Conservation (phyloP, 352 stramenopile genomes). For the Blastocystis sp. region DNA sequence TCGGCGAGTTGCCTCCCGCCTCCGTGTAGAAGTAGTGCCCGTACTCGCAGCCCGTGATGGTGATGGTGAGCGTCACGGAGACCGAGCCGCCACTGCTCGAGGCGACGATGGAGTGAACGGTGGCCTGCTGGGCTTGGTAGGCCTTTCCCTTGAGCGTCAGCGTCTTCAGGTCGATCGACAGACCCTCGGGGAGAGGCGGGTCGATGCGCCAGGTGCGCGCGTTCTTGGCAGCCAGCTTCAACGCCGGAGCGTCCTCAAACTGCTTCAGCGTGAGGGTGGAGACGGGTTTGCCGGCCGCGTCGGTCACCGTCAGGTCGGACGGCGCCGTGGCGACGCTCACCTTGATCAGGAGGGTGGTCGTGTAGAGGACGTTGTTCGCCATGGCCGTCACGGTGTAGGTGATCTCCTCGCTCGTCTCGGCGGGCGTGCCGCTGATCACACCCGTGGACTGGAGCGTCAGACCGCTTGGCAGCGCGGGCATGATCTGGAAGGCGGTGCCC, state of each 20-base stretch:
- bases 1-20: not conserved
- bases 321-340: not conserved
- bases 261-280: not conserved
- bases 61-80: constrained; percentile 10
- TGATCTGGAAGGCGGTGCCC: not conserved
- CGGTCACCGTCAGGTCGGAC: not conserved
- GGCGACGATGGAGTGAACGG: not conserved
- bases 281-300: not conserved
- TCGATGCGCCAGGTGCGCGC: not conserved
- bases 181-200: not conserved
- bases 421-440: not conserved
- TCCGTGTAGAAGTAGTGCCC: constrained; percentile 19
- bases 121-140: not conserved
- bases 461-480: constrained; percentile 8
- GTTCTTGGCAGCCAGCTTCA: not conserved
- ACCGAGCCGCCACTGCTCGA: constrained; percentile 26
- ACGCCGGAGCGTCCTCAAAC: not conserved
- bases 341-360: not conserved
- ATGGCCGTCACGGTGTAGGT: not conserved
- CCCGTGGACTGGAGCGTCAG: constrained; percentile 1
- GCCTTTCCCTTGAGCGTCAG: not conserved
- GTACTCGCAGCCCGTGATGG: constrained; percentile 19
- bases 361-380: not conserved
- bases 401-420: not conserved
- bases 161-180: not conserved